Percentiles rank a stretch among this genome's conserved stretches.
Conservation (phyloP, 2,329 filamentous ascomycete genomes). For the Aspergillus amoenus region DNA sequence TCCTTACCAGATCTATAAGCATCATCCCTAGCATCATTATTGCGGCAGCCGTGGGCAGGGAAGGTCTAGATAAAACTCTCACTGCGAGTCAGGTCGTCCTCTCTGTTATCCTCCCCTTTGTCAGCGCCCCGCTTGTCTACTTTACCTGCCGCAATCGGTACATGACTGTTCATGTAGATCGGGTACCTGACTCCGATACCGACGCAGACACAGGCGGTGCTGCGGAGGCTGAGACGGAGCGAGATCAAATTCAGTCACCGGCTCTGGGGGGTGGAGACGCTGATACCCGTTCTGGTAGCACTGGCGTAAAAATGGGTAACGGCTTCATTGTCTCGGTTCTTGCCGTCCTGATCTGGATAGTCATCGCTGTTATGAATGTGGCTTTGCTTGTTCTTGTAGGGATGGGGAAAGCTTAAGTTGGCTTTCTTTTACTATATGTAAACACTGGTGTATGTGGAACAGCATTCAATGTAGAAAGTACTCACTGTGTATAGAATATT, state of each 20-base stretch:
- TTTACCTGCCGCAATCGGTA: conserved; percentile 77
- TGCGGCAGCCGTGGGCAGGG: conserved; percentile 71
- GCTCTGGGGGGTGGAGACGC: neutral
- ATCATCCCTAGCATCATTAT: conserved; percentile 83
- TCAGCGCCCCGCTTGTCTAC: conserved; percentile 79
- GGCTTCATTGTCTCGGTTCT: conserved; percentile 62
- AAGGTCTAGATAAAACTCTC: conserved; percentile 69
- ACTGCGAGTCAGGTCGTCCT: conserved; percentile 77
- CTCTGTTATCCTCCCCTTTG: conserved; percentile 76
- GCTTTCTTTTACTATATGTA: neutral
- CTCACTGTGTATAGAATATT: neutral
- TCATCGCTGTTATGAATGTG: conserved; percentile 78
- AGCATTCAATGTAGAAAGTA: neutral
- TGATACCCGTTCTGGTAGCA: conserved; percentile 25
- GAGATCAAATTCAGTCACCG: neutral
- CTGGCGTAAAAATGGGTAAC: conserved; percentile 66
- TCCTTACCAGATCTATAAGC: conserved; percentile 75
- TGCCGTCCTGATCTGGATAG: conserved; percentile 65
- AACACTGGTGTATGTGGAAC: neutral
- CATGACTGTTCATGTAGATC: conserved; percentile 67
- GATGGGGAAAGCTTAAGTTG: conserved; percentile 49
- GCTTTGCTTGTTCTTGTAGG: conserved; percentile 67
- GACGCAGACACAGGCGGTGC: neutral
- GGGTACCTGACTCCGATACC: conserved; percentile 29
- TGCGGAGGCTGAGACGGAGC: neutral